Base-by-base conservation (phyloP, 2,329 filamentous ascomycete species). In the Lasiodiplodia theobromae region DNA sequence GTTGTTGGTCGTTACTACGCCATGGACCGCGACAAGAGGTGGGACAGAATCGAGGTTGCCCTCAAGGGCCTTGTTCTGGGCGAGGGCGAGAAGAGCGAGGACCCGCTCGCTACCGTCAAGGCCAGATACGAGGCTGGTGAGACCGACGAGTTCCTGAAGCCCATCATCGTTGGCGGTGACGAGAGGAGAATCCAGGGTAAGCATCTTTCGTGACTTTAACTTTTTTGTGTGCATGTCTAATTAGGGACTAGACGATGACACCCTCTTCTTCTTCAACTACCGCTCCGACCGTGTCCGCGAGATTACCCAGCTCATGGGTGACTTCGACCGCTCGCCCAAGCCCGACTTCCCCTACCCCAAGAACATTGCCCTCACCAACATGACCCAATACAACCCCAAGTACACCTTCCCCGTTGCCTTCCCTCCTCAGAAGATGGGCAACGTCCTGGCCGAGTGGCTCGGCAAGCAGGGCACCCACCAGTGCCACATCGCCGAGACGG, bases 201-300 rank as follows among this genome's bases (percentile, higher is more conserved):
- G 84, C 49, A 23, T 38, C 5, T 5, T 47, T 38, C 75, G 71
- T 73, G 74, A 71, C 53, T 34, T 56, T 64, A 67, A 74, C 78
- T 73, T 78, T 72, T 69, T 57, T 70, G 3, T 2, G 18, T 1
- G 7, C 34, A 40, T 5, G 37, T 21, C 47, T 63, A n/a, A 68
- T 23, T 2, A 0, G 23, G 5, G 3, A 67, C n/a, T 72, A 94
- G 94, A 98, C 78, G 87, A 92, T 73, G 96, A 99, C 79, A 95
- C 93, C 66, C 88, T 98, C 76, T 98, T 98, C 88, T 98, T 98
- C 89, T 99, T 99, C 92, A 99, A 99, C 89, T 99, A 99, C 87
- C 93, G 96, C 77, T 98, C 96, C 69, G 96, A 99, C 81, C 94
- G 96, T 80, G 95, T 95, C 66, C 92, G 96, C 75, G 96, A 99